phyloP scores from a whole-genome alignment of 768 basidiomycete species.

The Suillus sp. region DNA sequence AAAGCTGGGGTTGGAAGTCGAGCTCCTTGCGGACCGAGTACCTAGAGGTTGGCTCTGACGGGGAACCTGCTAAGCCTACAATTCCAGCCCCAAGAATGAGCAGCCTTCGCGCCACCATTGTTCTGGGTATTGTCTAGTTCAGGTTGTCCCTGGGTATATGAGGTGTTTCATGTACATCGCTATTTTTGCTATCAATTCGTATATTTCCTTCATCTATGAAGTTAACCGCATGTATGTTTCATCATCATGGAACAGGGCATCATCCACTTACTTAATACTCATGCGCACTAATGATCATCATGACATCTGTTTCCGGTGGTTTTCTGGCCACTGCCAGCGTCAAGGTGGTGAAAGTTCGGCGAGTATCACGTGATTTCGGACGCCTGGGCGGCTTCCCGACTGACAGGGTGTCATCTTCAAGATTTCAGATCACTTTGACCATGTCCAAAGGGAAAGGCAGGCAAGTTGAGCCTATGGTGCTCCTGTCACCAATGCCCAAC shows the following conservation, averaged over 20 bases:
- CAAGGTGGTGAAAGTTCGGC: not conserved
- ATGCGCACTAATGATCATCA: not conserved
- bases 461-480: constrained; percentile 22
- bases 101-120: constrained; percentile 78
- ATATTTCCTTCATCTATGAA: constrained; percentile 1
- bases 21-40: constrained; percentile 55
- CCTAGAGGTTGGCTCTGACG: constrained; percentile 40
- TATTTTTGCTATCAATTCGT: constrained; percentile 5
- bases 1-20: constrained; percentile 95
- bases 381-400: not conserved
- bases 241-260: not conserved
- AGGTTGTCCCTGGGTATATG: not conserved
- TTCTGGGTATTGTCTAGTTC: constrained; percentile 69
- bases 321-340: not conserved
- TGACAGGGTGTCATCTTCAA: not conserved
- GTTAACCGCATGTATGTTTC: not conserved
- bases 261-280: not conserved
- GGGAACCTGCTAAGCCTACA: constrained; percentile 33
- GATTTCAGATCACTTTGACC: constrained; percentile 4
- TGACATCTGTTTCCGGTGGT: not conserved
- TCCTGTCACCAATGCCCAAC: constrained; percentile 46
- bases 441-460: constrained; percentile 38
- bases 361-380: not conserved
- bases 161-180: not conserved
- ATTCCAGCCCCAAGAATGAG: constrained; percentile 42